These are phyloP conservation scores for Suhomyces chickasaworum DNA, from an alignment of 1,139 yeast genomes.

Conservation along the genomic window DNA sequence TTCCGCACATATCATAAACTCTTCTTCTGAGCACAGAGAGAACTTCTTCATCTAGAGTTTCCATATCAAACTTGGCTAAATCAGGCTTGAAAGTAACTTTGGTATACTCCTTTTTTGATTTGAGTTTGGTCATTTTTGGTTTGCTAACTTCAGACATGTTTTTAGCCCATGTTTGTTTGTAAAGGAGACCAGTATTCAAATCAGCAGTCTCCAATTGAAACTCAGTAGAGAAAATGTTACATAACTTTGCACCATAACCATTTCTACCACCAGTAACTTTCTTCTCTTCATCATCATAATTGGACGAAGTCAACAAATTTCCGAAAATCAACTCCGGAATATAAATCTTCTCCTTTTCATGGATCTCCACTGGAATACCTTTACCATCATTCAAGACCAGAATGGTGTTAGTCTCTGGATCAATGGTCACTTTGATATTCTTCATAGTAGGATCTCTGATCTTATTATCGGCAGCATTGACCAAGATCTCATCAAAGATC, in stretches of 20 bases:
- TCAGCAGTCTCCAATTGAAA: slow-evolving; percentile 92
- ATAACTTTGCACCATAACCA: slow-evolving; percentile 94
- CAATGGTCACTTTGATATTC: slow-evolving; percentile 75
- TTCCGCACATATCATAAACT: slow-evolving; percentile 94
- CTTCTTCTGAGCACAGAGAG: slow-evolving; percentile 87
- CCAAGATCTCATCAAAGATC: slow-evolving; percentile 95
- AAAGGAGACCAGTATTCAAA: slow-evolving; percentile 57
- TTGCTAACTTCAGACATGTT: slow-evolving; percentile 82
- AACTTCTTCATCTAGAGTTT: slow-evolving; percentile 73
- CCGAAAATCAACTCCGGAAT: slow-evolving; percentile 98
- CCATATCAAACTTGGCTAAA: slow-evolving; percentile 81
- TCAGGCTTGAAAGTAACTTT: slow-evolving; percentile 91
- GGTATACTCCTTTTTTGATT: slow-evolving; percentile 75
- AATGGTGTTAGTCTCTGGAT: slow-evolving; percentile 71
- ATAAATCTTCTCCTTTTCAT: slow-evolving; percentile 85
- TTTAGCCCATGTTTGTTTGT: slow-evolving; percentile 81
- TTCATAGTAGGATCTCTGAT: slow-evolving; percentile 93
- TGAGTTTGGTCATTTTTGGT: slow-evolving; percentile 68
- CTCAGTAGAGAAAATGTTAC: slow-evolving; percentile 88
- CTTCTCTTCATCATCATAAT: slow-evolving; percentile 92
- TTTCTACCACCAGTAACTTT: slow-evolving; percentile 99
- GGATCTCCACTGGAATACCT: slow-evolving; percentile 95
- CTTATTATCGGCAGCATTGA: slow-evolving; percentile 98
- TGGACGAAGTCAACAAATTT: slow-evolving; percentile 89
- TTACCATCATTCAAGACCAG: slow-evolving; percentile 90